A percentile compares a stretch with the other conserved stretches of the same genome.
Conservation (phyloP, 805 yeast species). For the Lipomyces chichibuensis region DNA sequence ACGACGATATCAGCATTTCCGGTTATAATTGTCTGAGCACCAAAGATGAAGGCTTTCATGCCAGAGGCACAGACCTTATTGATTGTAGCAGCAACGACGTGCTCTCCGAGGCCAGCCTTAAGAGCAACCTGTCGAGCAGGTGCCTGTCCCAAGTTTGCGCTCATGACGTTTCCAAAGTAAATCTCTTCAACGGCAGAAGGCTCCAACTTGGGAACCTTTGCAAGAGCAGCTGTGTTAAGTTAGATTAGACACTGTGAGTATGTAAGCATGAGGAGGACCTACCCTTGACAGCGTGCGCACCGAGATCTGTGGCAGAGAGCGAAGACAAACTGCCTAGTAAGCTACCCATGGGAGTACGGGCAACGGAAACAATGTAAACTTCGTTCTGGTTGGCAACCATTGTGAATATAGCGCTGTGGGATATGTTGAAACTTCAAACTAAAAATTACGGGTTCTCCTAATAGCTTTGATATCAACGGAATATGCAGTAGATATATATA, state of each 20-base stretch:
- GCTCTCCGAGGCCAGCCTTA: constrained; percentile 79
- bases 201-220: constrained; percentile 81
- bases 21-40: constrained; percentile 80
- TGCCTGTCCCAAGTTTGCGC: constrained; percentile 92
- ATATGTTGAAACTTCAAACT: neutral
- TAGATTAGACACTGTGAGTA: constrained; percentile 3
- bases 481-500: neutral
- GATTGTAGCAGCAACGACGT: constrained; percentile 82
- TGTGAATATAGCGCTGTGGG: neutral
- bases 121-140: constrained; percentile 97
- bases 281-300: constrained; percentile 81
- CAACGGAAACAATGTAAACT: constrained; percentile 87
- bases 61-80: constrained; percentile 98
- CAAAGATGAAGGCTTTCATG: constrained; percentile 82
- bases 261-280: neutral
- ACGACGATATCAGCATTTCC: constrained; percentile 69
- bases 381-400: constrained; percentile 29
- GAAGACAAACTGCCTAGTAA: constrained; percentile 84
- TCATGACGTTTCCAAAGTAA: constrained; percentile 86
- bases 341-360: constrained; percentile 96
- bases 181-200: constrained; percentile 83
- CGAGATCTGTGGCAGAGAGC: constrained; percentile 79
- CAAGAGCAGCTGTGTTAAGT: constrained; percentile 62
- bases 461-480: neutral
- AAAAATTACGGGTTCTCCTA: neutral